Base-by-base conservation (phyloP, 805 yeast species). In the Clavispora carvajalis region DNA sequence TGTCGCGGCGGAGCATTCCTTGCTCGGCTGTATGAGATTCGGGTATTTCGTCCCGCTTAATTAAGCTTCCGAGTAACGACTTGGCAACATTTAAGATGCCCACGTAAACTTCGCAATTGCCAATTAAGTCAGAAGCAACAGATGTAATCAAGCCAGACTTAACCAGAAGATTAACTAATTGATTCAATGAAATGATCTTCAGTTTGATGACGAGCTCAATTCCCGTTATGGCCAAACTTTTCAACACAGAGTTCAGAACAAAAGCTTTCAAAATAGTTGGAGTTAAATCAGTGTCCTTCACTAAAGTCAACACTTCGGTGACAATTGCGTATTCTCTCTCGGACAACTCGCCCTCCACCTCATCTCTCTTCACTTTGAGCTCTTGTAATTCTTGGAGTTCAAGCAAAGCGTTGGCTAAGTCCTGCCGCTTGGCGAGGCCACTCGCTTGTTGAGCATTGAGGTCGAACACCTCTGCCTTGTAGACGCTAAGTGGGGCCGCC, bases 271-370 rank as follows among this genome's bases (percentile, higher is more conserved):
- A 44, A 31, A 67, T 57, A 16, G 46, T 45, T 25, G 71, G 71
- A 17, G 70, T 65, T 37, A 65, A 53, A 17, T 60, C 48, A 16
- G 73, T 57, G 41, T 63, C 57, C 39, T 67, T 60, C 21, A 68
- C 51, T 21, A 67, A 62, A 6, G 60, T 46, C 47, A 68, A 66
- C 5, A 67, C 65, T 34, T 62, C 54, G 36, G 73, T 68, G 23
- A 68, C 72, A 41, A 68, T 60, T 30, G 56, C 51, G 44, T 64
- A 64, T 38, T 68, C 72, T 55, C 73, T 56, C 38, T 61, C 62
- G 34, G 53, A 39, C 24, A 67, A 49, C 26, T 55, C 62, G 12
- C 45, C 43, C 15, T 47, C 52, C n/a, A 53, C 24, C 12, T 45
- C 58, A 31, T 59, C 63, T 49, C 72, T 56, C 51, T 64, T 65